Conservation (phyloP, 192 early-diverging fungal genomes). For the Spizellomyces punctatus region DNA sequence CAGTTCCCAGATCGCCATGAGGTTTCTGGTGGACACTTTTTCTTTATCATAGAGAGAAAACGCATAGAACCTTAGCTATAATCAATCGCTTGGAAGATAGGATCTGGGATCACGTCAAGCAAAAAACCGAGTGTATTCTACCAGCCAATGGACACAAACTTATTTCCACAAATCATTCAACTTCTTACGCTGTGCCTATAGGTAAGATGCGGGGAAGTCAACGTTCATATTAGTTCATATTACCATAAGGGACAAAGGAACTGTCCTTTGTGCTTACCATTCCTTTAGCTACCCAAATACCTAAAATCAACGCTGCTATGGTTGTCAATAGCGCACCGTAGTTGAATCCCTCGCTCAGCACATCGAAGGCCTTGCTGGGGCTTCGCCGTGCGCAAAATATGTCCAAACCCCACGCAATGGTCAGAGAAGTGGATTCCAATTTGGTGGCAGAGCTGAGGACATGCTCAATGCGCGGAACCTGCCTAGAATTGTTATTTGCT, state of each 20-base stretch:
- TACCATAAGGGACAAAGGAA: conserved; percentile 1
- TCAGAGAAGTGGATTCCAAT: conserved; percentile 93
- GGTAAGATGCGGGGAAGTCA: background rate
- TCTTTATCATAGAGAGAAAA: no score
- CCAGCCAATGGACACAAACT: no score
- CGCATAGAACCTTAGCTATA: no score
- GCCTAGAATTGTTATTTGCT: no score
- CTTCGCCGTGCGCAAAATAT: conserved; percentile 81
- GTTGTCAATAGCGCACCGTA: conserved; percentile 82
- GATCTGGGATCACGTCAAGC: no score
- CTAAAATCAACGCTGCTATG: conserved; percentile 73
- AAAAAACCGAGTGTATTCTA: no score
- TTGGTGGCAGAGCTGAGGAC: conserved; percentile 77
- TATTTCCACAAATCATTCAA: conserved; percentile 45
- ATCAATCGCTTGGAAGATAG: no score
- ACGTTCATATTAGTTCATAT: background rate
- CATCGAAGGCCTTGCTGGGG: conserved; percentile 91
- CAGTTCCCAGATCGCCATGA: conserved; percentile 18
- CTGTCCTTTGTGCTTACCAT: conserved; percentile 38
- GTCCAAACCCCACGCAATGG: conserved; percentile 87
- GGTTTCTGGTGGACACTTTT: conserved; percentile 10
- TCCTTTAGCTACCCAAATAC: conserved; percentile 66
- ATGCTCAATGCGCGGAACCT: conserved; percentile 53
- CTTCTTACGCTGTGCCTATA: conserved; percentile 44
- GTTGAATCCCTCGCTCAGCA: conserved; percentile 89